Base-by-base conservation (phyloP, 768 basidiomycete genomes). In the Leccinellum luteum region DNA sequence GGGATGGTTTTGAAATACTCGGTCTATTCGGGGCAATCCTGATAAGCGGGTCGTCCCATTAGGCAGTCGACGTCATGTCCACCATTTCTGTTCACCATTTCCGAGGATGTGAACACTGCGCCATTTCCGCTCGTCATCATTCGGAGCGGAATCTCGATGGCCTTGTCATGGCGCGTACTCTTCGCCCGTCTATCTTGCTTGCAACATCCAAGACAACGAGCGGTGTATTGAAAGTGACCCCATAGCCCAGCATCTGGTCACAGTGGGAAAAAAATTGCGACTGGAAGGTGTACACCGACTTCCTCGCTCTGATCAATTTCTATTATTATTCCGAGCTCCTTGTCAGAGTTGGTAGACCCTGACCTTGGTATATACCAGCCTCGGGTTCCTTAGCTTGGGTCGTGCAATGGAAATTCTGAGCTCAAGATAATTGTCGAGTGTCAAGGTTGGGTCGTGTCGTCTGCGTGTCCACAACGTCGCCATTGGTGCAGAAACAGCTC, bases 11-110 rank as follows among this genome's bases (percentile, higher is more conserved):
- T 30, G 30, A 49, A 49, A 30, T 30, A 30, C 27, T 27, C n/a
- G 48, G 25, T 19, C 17, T 12, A n/a, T 17, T n/a, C 55, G 35
- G 49, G 25, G 32, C 8, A 32, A 41, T 25, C 10, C 27, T 21
- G 52, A 55, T 59, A 57, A 45, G 34, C 21, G 15, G 17, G 9
- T 21, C 27, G 9, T 41, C 31, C 17, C 30, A 52, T 63, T 61
- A 48, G 53, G 58, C 31, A 64, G 55, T 41, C 62, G 30, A 49
- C 45, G 51, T 50, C 59, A 59, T 48, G 28, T 4, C 21, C 21
- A 14, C 34, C 15, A 35, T 35, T 35, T 17, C 34, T 35, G 34
- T 35, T 15, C 35, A 38, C n/a, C 48, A 15, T 49, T 49, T 49
- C 28, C 47, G 47, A 48, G 47, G 47, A 45, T 23, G 47, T 1